A percentile compares a stretch with the other conserved stretches of the same genome.
These are phyloP conservation scores for Leccinum subgranulosum DNA, from an alignment of 768 basidiomycete species.

Conservation along the genomic window DNA sequence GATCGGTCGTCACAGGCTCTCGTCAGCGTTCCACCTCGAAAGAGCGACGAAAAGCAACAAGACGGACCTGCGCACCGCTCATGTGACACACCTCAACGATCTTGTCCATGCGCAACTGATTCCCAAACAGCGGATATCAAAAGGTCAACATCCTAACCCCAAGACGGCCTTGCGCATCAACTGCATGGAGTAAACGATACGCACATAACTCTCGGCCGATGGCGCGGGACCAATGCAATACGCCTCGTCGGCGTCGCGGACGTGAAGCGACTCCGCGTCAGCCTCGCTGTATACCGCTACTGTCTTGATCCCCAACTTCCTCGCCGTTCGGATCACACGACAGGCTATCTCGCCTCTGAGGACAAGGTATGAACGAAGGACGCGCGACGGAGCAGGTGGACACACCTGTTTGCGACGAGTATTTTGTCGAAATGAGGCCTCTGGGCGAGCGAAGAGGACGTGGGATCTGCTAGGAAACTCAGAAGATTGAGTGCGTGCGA, in stretches of 20 bases:
- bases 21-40: not conserved
- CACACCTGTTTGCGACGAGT: slow-evolving; percentile 80
- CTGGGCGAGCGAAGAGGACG: slow-evolving; percentile 6
- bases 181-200: slow-evolving; percentile 26
- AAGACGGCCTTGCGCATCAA: not conserved
- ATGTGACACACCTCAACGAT: slow-evolving; percentile 79
- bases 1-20: not conserved
- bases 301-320: slow-evolving; percentile 83
- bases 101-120: slow-evolving; percentile 80
- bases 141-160: slow-evolving; percentile 1
- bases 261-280: slow-evolving; percentile 79
- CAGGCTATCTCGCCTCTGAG: slow-evolving; percentile 92
- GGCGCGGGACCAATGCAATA: slow-evolving; percentile 91
- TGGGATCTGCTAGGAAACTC: not conserved
- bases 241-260: slow-evolving; percentile 84
- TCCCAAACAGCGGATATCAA: not conserved
- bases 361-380: not conserved
- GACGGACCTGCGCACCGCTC: slow-evolving; percentile 78
- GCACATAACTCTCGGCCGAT: slow-evolving; percentile 84
- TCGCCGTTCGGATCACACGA: slow-evolving; percentile 88
- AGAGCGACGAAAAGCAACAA: not conserved
- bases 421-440: slow-evolving; percentile 84
- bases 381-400: too few species aligned
- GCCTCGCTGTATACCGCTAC: slow-evolving; percentile 92
- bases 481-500: not conserved